These are phyloP conservation scores for Stagonosporopsis tanaceti DNA, from an alignment of 2,329 filamentous ascomycete genomes.

Conservation along the genomic window DNA sequence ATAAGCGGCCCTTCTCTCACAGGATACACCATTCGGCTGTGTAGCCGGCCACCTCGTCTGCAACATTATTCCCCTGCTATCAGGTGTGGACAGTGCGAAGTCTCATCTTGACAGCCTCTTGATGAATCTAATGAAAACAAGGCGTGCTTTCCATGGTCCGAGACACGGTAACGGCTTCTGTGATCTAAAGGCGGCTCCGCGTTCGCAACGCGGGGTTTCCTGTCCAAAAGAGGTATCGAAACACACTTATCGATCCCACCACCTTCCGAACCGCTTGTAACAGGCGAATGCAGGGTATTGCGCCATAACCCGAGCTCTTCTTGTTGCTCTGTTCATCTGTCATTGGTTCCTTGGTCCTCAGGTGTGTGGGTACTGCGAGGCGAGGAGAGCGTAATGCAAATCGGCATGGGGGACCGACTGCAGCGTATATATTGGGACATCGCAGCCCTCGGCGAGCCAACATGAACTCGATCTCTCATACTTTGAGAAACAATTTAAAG, in stretches of 20 bases:
- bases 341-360: neutral
- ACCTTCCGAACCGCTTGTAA: neutral
- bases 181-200: conserved; percentile 13
- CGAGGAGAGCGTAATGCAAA: conserved; percentile 7
- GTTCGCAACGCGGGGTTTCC: conserved; percentile 14
- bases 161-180: conserved; percentile 3
- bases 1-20: neutral
- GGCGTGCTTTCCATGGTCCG: neutral
- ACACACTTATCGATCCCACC: conserved; percentile 13
- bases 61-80: neutral
- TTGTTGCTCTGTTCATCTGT: neutral
- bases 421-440: conserved; percentile 17
- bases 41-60: neutral
- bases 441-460: neutral
- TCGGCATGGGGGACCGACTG: conserved; percentile 23
- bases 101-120: neutral
- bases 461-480: neutral
- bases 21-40: neutral
- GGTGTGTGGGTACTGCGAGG: conserved; percentile 5
- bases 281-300: neutral
- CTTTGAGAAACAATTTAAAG: neutral
- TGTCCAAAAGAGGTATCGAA: conserved; percentile 13
- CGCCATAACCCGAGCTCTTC: conserved; percentile 9
- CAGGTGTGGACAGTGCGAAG: neutral
- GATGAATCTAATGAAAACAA: neutral